Conservation (phyloP, 2,329 filamentous ascomycete species). For the Stagonosporopsis cucurbitacearum region DNA sequence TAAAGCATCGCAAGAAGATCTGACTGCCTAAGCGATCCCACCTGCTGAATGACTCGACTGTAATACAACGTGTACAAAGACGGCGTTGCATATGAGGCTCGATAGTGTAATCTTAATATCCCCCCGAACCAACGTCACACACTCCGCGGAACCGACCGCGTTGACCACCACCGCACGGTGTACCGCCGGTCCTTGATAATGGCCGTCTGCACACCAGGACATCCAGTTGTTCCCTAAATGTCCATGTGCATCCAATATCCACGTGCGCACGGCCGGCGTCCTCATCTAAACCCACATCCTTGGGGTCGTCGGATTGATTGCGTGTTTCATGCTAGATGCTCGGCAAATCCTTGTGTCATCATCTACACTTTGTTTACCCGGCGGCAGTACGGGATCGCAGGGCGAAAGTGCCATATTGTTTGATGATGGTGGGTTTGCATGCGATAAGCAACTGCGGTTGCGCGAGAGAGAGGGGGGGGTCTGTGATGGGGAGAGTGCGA, state of each 20-base stretch:
- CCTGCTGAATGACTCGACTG: neutral
- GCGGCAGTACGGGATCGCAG: constrained; percentile 19
- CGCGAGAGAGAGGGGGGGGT: neutral
- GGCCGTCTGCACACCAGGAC: neutral
- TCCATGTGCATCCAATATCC: neutral
- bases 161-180: neutral
- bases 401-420: constrained; percentile 8
- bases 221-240: neutral
- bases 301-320: constrained; percentile 11
- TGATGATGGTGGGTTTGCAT: neutral
- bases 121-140: neutral
- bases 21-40: constrained; percentile 2
- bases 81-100: constrained; percentile 3
- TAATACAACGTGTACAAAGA: neutral
- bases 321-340: constrained; percentile 20
- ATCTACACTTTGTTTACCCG: constrained; percentile 27
- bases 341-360: constrained; percentile 16
- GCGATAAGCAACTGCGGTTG: neutral
- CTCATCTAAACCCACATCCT: constrained; percentile 1
- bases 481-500: too few species aligned
- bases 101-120: constrained; percentile 9
- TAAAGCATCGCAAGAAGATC: constrained; percentile 13
- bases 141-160: neutral
- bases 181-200: neutral
- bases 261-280: neutral